These are phyloP conservation scores for Umbilicus rupestris DNA, from an alignment of 164 flowering plant genomes.

Conservation along the genomic window DNA sequence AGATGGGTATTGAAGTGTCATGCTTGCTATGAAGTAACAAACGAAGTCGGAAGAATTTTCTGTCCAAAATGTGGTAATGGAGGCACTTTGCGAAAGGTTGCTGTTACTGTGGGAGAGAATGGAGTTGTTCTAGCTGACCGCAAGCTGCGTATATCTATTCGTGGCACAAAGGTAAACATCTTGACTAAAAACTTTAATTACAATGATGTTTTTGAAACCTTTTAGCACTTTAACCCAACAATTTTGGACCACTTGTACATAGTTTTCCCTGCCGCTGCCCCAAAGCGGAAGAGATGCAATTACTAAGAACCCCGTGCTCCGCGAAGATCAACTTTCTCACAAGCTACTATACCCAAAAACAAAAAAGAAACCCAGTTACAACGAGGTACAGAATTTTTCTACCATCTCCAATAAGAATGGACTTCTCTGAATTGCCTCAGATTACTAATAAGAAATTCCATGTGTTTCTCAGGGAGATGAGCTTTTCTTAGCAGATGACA, in stretches of 20 bases:
- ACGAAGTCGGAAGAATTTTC: slow-evolving; percentile 79
- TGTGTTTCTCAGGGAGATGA: slow-evolving; percentile 37
- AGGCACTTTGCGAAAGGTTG: slow-evolving; percentile 82
- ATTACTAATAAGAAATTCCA: not conserved
- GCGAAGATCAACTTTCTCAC: slow-evolving; percentile 94
- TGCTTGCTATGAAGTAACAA: slow-evolving; percentile 83
- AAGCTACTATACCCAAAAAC: slow-evolving; percentile 65
- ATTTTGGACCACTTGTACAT: slow-evolving; percentile 14
- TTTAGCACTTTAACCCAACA: not conserved
- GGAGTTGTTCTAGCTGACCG: slow-evolving; percentile 61
- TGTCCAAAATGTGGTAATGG: slow-evolving; percentile 98
- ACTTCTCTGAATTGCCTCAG: not conserved
- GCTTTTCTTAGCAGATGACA: slow-evolving; percentile 30
- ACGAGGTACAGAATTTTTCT: slow-evolving; percentile 31
- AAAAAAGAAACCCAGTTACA: slow-evolving; percentile 60
- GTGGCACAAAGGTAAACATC: slow-evolving; percentile 80
- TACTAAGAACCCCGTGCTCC: slow-evolving; percentile 68
- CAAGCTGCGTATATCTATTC: slow-evolving; percentile 56
- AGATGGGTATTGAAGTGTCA: slow-evolving; percentile 96
- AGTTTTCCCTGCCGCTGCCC: slow-evolving; percentile 89
- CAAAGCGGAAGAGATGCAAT: slow-evolving; percentile 93
- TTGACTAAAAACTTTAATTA: not conserved
- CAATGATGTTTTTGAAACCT: not conserved
- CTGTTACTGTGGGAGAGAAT: slow-evolving; percentile 87
- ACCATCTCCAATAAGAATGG: not conserved